Evolutionary conservation across 495 filamentous ascomycete genomes (phyloP), one percentile per base, ranked within the genome.

Genomic region (Glutinoglossum americanum): DNA sequence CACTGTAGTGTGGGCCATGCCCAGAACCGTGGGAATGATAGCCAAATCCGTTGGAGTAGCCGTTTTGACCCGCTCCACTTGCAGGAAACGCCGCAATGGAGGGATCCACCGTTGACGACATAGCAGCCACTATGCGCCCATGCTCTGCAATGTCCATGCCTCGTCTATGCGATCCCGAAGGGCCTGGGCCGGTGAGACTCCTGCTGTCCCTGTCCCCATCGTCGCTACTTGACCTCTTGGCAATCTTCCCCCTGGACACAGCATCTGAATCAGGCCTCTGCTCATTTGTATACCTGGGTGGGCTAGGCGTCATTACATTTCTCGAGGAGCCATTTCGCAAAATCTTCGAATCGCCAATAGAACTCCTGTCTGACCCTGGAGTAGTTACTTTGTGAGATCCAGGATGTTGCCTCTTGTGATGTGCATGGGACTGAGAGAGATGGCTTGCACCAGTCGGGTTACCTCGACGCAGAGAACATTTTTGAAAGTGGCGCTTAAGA

Each of bases 401-500:
- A 61, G 78, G 76, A 68, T 81, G 75, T 60, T 75, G 74, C 68
- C 85, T 87, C 73, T 87, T 88, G 61, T 89, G 73, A 70, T 92
- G 86, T 60, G 84, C 85, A 69, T 89, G 83, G 45, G 92, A 83
- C 70, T 94, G 85, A 57, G 88, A 88, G 64, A 98, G 71, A 76
- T 98, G 90, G 63, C 81, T 92, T 58, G 82, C 84, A 57, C 88
- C 89, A 25, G 85, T 93, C 27, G 90, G 90, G 72, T 96, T 96
- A 49, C 92, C 92, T 62, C 92, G 81, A 62, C 92, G 80, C 55
- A 94, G 82, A 32, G 90, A 94, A 71, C 92, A 98, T 71, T 98
- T 98, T 67, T 94, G 87, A 69, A 98, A 98, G 69, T 98, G 92
- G 59, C 92, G 84, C 73, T 98, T 98, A 67, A 98, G 72, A 62